A percentile compares a stretch with the other conserved stretches of the same genome.
phyloP scores from a whole-genome alignment of 805 yeast genomes.

The Grigorovia jiainica region DNA sequence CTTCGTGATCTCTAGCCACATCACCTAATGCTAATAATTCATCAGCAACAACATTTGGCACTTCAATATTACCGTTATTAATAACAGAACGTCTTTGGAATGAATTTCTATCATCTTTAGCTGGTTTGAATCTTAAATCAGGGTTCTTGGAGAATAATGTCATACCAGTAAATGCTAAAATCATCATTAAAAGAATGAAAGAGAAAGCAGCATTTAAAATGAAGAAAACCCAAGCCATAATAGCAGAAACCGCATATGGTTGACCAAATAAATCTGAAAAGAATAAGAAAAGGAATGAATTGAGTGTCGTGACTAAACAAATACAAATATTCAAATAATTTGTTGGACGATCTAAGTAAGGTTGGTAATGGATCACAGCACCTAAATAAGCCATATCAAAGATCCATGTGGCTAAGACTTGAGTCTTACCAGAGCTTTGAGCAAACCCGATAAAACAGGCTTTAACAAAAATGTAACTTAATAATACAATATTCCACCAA shows the following conservation, averaged over 20 bases:
- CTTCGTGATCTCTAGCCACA: constrained; percentile 72
- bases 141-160: constrained; percentile 75
- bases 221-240: constrained; percentile 89
- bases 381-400: constrained; percentile 64
- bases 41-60: constrained; percentile 29
- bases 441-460: constrained; percentile 67
- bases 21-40: constrained; percentile 67
- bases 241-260: constrained; percentile 67
- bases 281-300: constrained; percentile 77
- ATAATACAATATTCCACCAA: constrained; percentile 68
- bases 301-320: constrained; percentile 59
- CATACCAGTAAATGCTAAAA: constrained; percentile 53
- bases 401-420: constrained; percentile 66
- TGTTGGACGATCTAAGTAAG: constrained; percentile 75
- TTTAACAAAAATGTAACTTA: constrained; percentile 54
- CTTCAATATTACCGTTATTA: constrained; percentile 8
- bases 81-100: constrained; percentile 46
- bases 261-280: constrained; percentile 80
- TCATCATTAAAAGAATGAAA: constrained; percentile 58
- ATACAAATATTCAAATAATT: constrained; percentile 67
- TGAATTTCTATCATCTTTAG: constrained; percentile 86
- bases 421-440: constrained; percentile 73
- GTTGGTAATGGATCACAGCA: constrained; percentile 52
- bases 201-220: constrained; percentile 85
- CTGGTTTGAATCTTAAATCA: constrained; percentile 83